phyloP scores from a whole-genome alignment of 225 moss, liverwort and hornwort species.

The Physcomitrellopsis africana region DNA sequence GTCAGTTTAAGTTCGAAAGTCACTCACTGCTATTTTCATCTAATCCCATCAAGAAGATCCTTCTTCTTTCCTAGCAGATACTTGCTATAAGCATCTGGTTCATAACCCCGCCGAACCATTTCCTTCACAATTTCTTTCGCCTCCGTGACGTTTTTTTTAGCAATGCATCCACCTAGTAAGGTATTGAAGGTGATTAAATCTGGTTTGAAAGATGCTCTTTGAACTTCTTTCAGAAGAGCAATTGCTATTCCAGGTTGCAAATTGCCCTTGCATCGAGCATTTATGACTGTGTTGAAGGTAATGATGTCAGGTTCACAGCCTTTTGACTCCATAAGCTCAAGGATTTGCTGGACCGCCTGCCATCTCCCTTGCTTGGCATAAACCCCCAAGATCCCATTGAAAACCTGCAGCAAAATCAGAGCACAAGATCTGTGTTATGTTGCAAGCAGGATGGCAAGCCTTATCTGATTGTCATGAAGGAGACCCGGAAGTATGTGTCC shows the following conservation, averaged over 20 bases:
- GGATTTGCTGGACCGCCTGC: slow-evolving; percentile 72
- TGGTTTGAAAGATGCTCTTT: slow-evolving; percentile 75
- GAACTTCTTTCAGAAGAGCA: slow-evolving; percentile 70
- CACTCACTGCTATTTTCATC: neutral
- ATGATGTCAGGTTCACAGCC: slow-evolving; percentile 88
- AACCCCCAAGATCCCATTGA: slow-evolving; percentile 79
- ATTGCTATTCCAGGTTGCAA: slow-evolving; percentile 78
- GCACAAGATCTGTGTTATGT: neutral
- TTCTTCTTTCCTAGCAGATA: slow-evolving; percentile 48
- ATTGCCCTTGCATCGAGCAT: slow-evolving; percentile 80
- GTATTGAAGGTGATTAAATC: slow-evolving; percentile 94
- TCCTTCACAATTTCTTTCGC: slow-evolving; percentile 71
- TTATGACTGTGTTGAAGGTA: slow-evolving; percentile 89
- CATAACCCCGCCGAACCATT: slow-evolving; percentile 71
- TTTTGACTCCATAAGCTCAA: slow-evolving; percentile 79
- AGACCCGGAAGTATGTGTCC: neutral
- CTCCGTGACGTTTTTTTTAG: slow-evolving; percentile 74
- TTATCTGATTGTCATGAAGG: neutral
- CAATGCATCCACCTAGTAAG: slow-evolving; percentile 80
- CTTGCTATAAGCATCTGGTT: slow-evolving; percentile 77
- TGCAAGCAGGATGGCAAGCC: neutral
- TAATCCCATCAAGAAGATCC: slow-evolving; percentile 28
- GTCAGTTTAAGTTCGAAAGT: slow-evolving; percentile 12
- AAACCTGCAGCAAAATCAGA: slow-evolving; percentile 62
- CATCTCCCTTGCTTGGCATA: slow-evolving; percentile 88